These are phyloP conservation scores for Calonectria pseudoturangicola DNA, from an alignment of 2,329 filamentous ascomycete genomes.

Conservation along the genomic window DNA sequence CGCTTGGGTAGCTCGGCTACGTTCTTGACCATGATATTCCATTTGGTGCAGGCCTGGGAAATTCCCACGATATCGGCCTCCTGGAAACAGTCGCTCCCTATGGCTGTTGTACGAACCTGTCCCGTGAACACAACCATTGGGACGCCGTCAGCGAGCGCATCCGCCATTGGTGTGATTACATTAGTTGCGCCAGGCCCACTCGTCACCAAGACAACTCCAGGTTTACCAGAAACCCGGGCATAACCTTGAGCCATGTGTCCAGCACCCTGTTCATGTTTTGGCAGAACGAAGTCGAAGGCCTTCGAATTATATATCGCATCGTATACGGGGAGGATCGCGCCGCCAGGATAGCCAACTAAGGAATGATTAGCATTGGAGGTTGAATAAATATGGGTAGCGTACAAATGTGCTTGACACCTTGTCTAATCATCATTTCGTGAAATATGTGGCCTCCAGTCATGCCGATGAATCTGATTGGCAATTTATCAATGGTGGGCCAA, in stretches of 20 bases:
- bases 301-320: slow-evolving; percentile 99
- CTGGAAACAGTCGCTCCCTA: slow-evolving; percentile 97
- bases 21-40: slow-evolving; percentile 99
- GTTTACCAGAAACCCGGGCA: slow-evolving; percentile 89
- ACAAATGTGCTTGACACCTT: slow-evolving; percentile 93
- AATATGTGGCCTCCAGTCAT: slow-evolving; percentile 85
- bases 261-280: slow-evolving; percentile 96
- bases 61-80: slow-evolving; percentile 97
- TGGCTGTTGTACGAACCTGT: slow-evolving; percentile 88
- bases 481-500: background rate
- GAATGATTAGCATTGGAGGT: slow-evolving; percentile 46
- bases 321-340: slow-evolving; percentile 97
- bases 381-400: slow-evolving; percentile 63
- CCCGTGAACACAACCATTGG: slow-evolving; percentile 95
- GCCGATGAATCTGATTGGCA: slow-evolving; percentile 29
- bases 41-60: slow-evolving; percentile 95
- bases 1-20: slow-evolving; percentile 92
- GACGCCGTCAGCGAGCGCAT: slow-evolving; percentile 92
- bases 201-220: slow-evolving; percentile 93
- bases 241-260: slow-evolving; percentile 76
- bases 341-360: slow-evolving; percentile 90
- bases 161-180: slow-evolving; percentile 94
- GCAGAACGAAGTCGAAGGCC: slow-evolving; percentile 96
- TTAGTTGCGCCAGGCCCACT: slow-evolving; percentile 85
- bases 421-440: slow-evolving; percentile 98